Conservation (phyloP, 2,329 filamentous ascomycete species). For the Corniculantispora saksenae region DNA sequence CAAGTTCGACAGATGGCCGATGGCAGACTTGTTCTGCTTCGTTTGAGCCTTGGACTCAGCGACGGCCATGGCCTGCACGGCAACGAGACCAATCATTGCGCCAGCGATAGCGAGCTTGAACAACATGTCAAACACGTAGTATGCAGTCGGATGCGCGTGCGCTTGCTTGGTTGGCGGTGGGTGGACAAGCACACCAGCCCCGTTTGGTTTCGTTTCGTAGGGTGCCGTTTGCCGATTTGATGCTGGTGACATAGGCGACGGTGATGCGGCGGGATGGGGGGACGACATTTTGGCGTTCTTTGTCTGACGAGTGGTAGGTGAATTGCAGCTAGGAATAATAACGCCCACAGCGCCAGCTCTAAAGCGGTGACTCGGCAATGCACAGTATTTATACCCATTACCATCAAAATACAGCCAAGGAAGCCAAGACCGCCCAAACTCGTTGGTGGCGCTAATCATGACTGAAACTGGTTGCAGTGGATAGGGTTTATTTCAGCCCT, state of each 20-base stretch:
- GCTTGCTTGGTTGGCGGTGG: neutral
- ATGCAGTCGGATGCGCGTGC: conserved; percentile 1
- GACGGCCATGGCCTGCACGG: neutral
- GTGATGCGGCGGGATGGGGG: neutral
- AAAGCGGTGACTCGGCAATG: neutral
- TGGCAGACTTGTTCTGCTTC: neutral
- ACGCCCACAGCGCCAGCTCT: neutral
- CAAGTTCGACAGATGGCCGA: neutral
- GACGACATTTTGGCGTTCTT: neutral
- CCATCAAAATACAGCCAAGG: too few species aligned
- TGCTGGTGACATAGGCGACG: neutral
- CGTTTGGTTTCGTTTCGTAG: neutral
- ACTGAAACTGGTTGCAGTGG: neutral
- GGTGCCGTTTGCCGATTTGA: neutral
- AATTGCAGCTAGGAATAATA: neutral
- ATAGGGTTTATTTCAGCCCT: neutral
- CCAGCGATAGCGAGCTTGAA: neutral
- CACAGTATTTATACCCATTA: too few species aligned
- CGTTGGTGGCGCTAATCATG: neutral
- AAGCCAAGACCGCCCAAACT: too few species aligned
- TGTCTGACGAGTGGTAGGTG: too few species aligned
- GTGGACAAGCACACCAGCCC: neutral
- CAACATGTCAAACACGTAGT: conserved; percentile 5
- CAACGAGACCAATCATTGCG: neutral
- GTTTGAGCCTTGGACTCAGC: neutral